phyloP scores from a whole-genome alignment of 2,329 filamentous ascomycete species.

The Cladosporium sphaerospermum region DNA sequence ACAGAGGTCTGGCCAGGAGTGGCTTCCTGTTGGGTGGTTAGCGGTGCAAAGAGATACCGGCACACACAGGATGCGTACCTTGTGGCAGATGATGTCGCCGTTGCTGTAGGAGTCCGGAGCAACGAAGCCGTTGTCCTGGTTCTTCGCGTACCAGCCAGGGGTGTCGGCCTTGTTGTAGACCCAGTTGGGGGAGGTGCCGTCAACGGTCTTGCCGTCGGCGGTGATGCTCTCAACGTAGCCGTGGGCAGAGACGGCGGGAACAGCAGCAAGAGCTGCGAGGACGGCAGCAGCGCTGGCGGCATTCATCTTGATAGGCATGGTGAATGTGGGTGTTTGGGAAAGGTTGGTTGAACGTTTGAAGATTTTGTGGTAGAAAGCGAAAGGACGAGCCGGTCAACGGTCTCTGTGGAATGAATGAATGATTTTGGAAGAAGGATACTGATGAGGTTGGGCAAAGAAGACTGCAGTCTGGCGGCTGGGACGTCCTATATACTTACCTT shows the following conservation, averaged over 20 bases:
- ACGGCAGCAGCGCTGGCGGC: slow-evolving; percentile 13
- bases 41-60: background rate
- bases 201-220: slow-evolving; percentile 6
- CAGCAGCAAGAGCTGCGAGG: slow-evolving; percentile 14
- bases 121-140: slow-evolving; percentile 35
- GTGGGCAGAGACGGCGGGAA: slow-evolving; percentile 37
- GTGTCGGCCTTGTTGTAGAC: slow-evolving; percentile 4
- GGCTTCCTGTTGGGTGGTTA: slow-evolving; percentile 28
- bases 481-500: slow-evolving; percentile 4
- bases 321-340: background rate
- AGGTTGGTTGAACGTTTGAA: background rate
- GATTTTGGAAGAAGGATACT: background rate
- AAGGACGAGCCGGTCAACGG: slow-evolving; percentile 18
- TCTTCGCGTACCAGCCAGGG: slow-evolving; percentile 14
- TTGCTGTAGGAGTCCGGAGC: slow-evolving; percentile 18
- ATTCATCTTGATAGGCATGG: slow-evolving; percentile 14
- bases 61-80: slow-evolving; percentile 17
- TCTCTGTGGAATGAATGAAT: slow-evolving; percentile 12
- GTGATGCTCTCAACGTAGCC: slow-evolving; percentile 33
- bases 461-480: background rate
- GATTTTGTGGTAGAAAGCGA: slow-evolving; percentile 4
- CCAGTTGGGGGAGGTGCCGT: slow-evolving; percentile 10
- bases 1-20: slow-evolving; percentile 47
- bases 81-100: slow-evolving; percentile 41
- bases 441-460: background rate